Evolutionary conservation across 805 yeast genomes (phyloP), one percentile per base, ranked within the genome.

Genomic region (Zygotorulaspora danielsina): DNA sequence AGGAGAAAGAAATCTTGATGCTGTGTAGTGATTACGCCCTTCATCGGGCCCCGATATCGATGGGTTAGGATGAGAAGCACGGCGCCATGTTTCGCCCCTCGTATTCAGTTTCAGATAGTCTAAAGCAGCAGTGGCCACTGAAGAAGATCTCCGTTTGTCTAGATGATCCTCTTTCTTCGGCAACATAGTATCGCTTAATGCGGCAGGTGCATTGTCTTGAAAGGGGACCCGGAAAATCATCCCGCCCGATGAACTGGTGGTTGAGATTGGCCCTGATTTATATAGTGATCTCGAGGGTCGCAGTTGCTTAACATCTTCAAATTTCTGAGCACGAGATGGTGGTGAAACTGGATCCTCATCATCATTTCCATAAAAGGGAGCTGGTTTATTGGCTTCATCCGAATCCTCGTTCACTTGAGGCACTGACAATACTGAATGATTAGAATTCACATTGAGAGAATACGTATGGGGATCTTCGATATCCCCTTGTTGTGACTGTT

Each of bases 141-240:
- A 47, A 10, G 57, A 53, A 8, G 58, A 53, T 32, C 54, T 45
- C 32, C 55, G 47, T 30, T 44, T 46, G 24, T 45, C 46, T 13
- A 44, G 35, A 31, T 40, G 37, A 7, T 27, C 39, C 16, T 49
- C 22, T 7, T 48, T 34, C 15, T 32, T 37, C 1, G 39, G 22
- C 35, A 32, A 38, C 17, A 36, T 38, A 7, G 42, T 34, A 19
- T 51, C 45, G 18, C 38, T 39, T 12, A 46, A 28, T 5, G 60
- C 39, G 9, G 45, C 44, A 6, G 44, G 26, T 11, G 46, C 49
- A 19, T 50, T 50, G 1, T 80, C 84, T 54, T 80, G 86, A 54
- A 82, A 83, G 0, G 90, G 90, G 11, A 78, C 66, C 53, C 93
- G 69, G 55, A 83, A 83, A 19, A 61, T 54, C 63, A 63, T 55